Percentiles rank a stretch among this genome's conserved stretches.
Conservation (phyloP, 169 alveolate genomes). For the Blepharisma undulans region DNA sequence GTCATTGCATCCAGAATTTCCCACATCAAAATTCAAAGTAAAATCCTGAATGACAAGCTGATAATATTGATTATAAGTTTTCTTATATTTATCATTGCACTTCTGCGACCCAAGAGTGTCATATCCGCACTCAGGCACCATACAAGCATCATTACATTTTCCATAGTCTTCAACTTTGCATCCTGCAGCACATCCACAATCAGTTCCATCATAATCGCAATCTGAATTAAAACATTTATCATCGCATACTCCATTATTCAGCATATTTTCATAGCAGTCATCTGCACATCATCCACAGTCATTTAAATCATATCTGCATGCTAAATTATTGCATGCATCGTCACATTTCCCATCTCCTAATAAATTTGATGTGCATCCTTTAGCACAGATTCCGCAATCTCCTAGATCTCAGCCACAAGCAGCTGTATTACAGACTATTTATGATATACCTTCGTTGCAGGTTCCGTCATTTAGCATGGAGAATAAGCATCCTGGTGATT, state of each 20-base stretch:
- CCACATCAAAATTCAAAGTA: background rate
- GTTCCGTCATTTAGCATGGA: background rate
- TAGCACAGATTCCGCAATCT: slow-evolving; percentile 29
- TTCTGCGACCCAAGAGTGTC: background rate
- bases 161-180: background rate
- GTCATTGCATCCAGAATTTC: background rate
- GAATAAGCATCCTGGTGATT: background rate
- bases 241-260: background rate
- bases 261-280: background rate
- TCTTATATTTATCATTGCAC: background rate
- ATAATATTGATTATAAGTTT: background rate
- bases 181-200: slow-evolving; percentile 3
- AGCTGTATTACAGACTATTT: background rate
- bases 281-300: slow-evolving; percentile 35
- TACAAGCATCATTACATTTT: background rate
- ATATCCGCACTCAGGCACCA: background rate
- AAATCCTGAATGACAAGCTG: background rate
- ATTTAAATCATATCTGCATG: slow-evolving; percentile 16
- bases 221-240: background rate
- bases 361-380: background rate
- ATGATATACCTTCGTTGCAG: background rate
- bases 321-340: background rate
- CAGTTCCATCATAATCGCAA: background rate
- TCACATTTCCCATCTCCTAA: background rate
- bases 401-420: slow-evolving; percentile 37